phyloP scores from a whole-genome alignment of 805 yeast species.

The Metschnikowia corniflorae region DNA sequence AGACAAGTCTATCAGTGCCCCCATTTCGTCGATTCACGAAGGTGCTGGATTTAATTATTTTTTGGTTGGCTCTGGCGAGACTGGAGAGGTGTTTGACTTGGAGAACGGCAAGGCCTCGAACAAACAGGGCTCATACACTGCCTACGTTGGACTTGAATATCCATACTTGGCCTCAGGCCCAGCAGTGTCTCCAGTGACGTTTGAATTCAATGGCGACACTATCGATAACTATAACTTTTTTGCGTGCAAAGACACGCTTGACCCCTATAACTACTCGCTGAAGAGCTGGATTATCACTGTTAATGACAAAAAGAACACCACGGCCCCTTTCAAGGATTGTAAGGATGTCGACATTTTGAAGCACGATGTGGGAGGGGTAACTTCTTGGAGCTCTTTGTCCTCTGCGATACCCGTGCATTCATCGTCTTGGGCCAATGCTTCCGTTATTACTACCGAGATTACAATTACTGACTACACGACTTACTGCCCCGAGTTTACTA shows the following conservation, averaged over 20 bases:
- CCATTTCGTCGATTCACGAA: slow-evolving; percentile 12
- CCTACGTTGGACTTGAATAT: slow-evolving; percentile 4
- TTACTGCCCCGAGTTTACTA: slow-evolving; percentile 20
- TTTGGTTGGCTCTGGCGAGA: slow-evolving; percentile 5
- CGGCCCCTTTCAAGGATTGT: slow-evolving; percentile 11
- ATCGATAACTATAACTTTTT: slow-evolving; percentile 11
- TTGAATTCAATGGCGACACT: slow-evolving; percentile 5
- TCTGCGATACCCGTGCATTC: too few species aligned
- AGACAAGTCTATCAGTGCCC: slow-evolving; percentile 7
- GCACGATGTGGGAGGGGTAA: too few species aligned
- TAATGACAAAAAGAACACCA: slow-evolving; percentile 6
- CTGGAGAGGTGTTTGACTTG: slow-evolving; percentile 9
- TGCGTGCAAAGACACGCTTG: slow-evolving; percentile 14
- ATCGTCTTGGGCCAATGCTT: too few species aligned
- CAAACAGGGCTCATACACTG: slow-evolving; percentile 4
- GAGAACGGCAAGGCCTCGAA: slow-evolving; percentile 5
- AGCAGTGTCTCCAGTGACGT: slow-evolving; percentile 8
- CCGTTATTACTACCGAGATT: slow-evolving; percentile 1
- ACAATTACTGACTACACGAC: slow-evolving; percentile 6
- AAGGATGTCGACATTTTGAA: slow-evolving; percentile 6
- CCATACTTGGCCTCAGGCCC: slow-evolving; percentile 14
- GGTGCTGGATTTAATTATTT: slow-evolving; percentile 17
- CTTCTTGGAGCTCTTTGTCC: too few species aligned
- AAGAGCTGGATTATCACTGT: slow-evolving; percentile 4
- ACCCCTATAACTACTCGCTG: slow-evolving; percentile 13